These are phyloP conservation scores for Apostasia shenzhenica DNA, from an alignment of 106 monocot genomes.

Conservation along the genomic window DNA sequence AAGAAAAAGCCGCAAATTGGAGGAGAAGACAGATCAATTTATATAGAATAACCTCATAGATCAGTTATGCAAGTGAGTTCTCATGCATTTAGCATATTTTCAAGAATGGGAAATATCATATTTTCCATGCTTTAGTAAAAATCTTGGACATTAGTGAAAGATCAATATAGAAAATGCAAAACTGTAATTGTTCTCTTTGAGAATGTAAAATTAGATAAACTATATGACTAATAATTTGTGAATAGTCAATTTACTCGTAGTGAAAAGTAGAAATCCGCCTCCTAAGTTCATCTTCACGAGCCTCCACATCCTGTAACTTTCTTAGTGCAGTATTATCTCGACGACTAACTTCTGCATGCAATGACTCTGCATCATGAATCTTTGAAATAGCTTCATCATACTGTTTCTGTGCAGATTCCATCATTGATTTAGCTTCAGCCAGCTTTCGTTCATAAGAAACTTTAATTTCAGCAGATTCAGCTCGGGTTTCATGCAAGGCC, in stretches of 20 bases:
- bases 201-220: too few species aligned
- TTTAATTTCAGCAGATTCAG: slow-evolving; percentile 76
- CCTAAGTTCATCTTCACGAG: slow-evolving; percentile 86
- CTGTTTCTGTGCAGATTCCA: slow-evolving; percentile 51
- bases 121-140: too few species aligned
- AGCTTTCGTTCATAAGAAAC: slow-evolving; percentile 73
- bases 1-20: too few species aligned
- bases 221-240: too few species aligned
- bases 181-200: too few species aligned
- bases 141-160: too few species aligned
- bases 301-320: slow-evolving; percentile 77
- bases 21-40: too few species aligned
- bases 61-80: too few species aligned
- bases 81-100: too few species aligned
- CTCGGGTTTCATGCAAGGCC: slow-evolving; percentile 73
- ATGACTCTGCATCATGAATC: slow-evolving; percentile 40
- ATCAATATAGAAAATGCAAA: too few species aligned
- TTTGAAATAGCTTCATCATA: slow-evolving; percentile 70
- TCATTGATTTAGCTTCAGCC: slow-evolving; percentile 50
- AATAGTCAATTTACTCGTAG: slow-evolving; percentile 44
- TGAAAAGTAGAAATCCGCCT: slow-evolving; percentile 43
- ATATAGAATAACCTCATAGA: too few species aligned
- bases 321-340: slow-evolving; percentile 41
- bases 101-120: too few species aligned
- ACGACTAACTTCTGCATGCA: slow-evolving; percentile 62